A percentile compares a stretch with the other conserved stretches of the same genome.
phyloP scores from a whole-genome alignment of 495 filamentous ascomycete genomes.

The Oleoguttula mirabilis region DNA sequence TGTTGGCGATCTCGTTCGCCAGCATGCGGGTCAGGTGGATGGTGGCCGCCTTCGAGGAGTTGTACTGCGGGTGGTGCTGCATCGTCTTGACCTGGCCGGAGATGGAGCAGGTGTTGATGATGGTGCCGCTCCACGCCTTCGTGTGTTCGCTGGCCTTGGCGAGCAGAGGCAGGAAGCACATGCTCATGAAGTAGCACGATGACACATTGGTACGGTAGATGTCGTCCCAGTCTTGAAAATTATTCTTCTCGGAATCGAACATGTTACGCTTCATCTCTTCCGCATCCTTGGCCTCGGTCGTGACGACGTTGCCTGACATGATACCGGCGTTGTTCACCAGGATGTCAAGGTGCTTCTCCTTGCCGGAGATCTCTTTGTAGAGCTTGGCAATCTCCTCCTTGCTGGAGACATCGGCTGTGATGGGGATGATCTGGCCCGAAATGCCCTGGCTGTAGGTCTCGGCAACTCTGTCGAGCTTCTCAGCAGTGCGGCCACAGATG shows the following conservation, averaged over 20 bases:
- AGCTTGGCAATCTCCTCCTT: conserved; percentile 38
- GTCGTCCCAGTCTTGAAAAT: conserved; percentile 21
- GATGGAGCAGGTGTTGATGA: conserved; percentile 25
- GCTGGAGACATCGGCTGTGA: conserved; percentile 39
- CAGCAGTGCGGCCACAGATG: conserved; percentile 44
- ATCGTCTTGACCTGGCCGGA: conserved; percentile 21
- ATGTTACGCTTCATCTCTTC: conserved; percentile 24
- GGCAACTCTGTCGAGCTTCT: conserved; percentile 44
- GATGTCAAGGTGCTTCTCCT: conserved; percentile 38
- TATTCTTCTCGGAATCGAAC: conserved; percentile 20
- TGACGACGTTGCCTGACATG: conserved; percentile 17
- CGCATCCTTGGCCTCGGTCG: conserved; percentile 18
- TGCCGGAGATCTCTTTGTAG: conserved; percentile 33
- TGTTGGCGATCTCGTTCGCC: conserved; percentile 20
- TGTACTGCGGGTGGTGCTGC: conserved; percentile 27
- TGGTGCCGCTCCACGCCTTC: conserved; percentile 20
- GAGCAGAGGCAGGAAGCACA: conserved; percentile 24
- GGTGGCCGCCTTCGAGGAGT: conserved; percentile 22
- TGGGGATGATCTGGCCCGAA: conserved; percentile 44
- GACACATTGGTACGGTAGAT: conserved; percentile 25
- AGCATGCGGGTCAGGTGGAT: conserved; percentile 25
- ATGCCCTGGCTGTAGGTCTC: conserved; percentile 36
- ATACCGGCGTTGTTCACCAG: conserved; percentile 50
- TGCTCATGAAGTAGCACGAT: conserved; percentile 22
- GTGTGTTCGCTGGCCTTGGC: conserved; percentile 18